These are phyloP conservation scores for Zygosaccharomyces lentus DNA, from an alignment of 805 yeast species.

Conservation along the genomic window DNA sequence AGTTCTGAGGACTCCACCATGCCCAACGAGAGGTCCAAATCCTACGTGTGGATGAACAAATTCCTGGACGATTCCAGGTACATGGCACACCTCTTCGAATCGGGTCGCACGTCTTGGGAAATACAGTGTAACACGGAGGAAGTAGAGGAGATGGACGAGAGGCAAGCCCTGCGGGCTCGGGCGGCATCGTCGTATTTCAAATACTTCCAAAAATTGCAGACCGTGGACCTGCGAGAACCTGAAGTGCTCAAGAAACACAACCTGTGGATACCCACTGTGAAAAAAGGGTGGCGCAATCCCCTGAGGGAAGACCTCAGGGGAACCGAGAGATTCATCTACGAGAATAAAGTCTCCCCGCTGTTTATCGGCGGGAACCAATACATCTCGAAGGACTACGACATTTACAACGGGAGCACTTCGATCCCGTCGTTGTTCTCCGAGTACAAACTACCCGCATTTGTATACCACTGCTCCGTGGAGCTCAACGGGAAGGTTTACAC, in stretches of 20 bases:
- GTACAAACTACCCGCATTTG: slow-evolving; percentile 39
- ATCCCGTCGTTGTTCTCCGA: slow-evolving; percentile 37
- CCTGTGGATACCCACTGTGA: slow-evolving; percentile 30
- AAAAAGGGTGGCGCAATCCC: slow-evolving; percentile 11
- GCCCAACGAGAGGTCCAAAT: slow-evolving; percentile 16
- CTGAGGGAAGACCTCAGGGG: not conserved
- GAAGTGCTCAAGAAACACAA: slow-evolving; percentile 24
- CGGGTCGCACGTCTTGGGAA: not conserved
- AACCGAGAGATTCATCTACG: slow-evolving; percentile 5
- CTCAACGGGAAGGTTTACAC: slow-evolving; percentile 38
- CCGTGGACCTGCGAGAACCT: slow-evolving; percentile 19
- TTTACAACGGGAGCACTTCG: slow-evolving; percentile 26
- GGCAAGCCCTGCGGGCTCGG: slow-evolving; percentile 5
- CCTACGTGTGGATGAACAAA: slow-evolving; percentile 14
- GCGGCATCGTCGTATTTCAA: slow-evolving; percentile 20
- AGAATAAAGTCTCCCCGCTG: slow-evolving; percentile 22
- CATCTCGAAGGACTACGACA: slow-evolving; percentile 23
- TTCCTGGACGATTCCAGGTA: slow-evolving; percentile 17
- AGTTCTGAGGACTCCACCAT: slow-evolving; percentile 16
- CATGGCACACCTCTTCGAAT: slow-evolving; percentile 16
- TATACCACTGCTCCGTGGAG: slow-evolving; percentile 43
- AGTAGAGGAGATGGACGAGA: slow-evolving; percentile 9
- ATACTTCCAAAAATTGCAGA: slow-evolving; percentile 24
- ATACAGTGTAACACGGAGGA: not conserved
- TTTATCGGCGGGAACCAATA: slow-evolving; percentile 25